Conservation (phyloP, 768 basidiomycete genomes). For the Rhizopogon sp. region DNA sequence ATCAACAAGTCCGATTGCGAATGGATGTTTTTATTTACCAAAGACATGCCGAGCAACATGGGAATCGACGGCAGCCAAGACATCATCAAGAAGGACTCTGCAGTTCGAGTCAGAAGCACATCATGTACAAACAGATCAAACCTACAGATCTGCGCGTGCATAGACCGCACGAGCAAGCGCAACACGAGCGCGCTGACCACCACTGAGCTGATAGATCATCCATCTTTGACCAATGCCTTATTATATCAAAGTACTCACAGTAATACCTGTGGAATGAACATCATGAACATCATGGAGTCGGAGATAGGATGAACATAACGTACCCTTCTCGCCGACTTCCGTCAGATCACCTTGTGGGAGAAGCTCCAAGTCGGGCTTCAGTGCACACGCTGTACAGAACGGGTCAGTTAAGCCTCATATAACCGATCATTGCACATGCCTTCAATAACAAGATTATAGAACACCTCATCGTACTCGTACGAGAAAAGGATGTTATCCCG, state of each 20-base stretch:
- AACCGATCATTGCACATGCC: constrained; percentile 32
- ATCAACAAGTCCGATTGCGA: not conserved
- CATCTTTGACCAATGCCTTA: constrained; percentile 10
- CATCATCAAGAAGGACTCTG: constrained; percentile 83
- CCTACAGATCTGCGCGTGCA: constrained; percentile 83
- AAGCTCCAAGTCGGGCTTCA: constrained; percentile 73
- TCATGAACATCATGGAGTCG: not conserved
- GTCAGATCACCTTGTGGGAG: constrained; percentile 81
- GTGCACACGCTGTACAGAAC: constrained; percentile 63
- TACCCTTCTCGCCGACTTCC: constrained; percentile 82
- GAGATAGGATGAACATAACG: not conserved
- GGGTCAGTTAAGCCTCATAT: not conserved
- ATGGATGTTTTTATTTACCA: constrained; percentile 32
- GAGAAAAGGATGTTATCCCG: constrained; percentile 92
- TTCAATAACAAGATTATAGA: constrained; percentile 79
- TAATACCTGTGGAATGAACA: constrained; percentile 39
- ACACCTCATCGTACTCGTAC: constrained; percentile 80
- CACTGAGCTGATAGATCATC: constrained; percentile 49
- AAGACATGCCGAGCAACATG: constrained; percentile 87
- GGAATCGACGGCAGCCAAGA: constrained; percentile 81
- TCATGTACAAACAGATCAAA: not conserved
- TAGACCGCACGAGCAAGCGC: constrained; percentile 88
- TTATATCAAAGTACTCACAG: constrained; percentile 34
- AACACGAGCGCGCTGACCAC: constrained; percentile 81
- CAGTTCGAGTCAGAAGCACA: not conserved